phyloP scores from a whole-genome alignment of 1,139 yeast genomes.

The Pichia terricola region DNA sequence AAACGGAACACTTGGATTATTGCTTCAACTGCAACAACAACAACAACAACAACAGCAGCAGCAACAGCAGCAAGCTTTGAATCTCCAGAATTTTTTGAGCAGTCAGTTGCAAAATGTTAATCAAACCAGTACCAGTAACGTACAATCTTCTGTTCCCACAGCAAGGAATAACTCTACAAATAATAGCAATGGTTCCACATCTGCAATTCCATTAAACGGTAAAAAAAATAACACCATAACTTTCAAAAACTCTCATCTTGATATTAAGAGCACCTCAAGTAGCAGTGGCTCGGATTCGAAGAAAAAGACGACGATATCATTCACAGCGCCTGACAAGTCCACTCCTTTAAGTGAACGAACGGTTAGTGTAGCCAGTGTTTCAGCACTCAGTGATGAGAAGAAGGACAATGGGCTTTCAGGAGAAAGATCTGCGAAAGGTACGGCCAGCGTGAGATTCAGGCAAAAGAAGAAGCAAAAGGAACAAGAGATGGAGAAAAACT shows the following conservation, averaged over 20 bases:
- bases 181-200: no score
- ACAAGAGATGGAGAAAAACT: constrained; percentile 68
- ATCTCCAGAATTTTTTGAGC: constrained; percentile 1
- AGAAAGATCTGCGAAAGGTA: constrained; percentile 21
- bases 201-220: no score
- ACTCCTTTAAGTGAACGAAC: no score
- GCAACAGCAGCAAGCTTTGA: constrained; percentile 5
- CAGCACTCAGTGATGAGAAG: not conserved
- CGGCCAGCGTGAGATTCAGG: constrained; percentile 74
- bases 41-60: constrained; percentile 9
- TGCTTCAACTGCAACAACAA: constrained; percentile 1
- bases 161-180: not conserved
- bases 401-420: not conserved
- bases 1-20: not conserved
- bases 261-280: constrained; percentile 1
- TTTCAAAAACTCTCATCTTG: constrained; percentile 10
- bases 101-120: not conserved
- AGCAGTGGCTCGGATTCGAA: not conserved
- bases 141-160: not conserved
- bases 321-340: not conserved
- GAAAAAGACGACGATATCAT: not conserved
- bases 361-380: not conserved
- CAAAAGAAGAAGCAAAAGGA: constrained; percentile 76
- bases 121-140: no score
- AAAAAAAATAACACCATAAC: constrained; percentile 2